Conservation (phyloP, 1,284 basidiomycete genomes). For the Vanrija sp. region DNA sequence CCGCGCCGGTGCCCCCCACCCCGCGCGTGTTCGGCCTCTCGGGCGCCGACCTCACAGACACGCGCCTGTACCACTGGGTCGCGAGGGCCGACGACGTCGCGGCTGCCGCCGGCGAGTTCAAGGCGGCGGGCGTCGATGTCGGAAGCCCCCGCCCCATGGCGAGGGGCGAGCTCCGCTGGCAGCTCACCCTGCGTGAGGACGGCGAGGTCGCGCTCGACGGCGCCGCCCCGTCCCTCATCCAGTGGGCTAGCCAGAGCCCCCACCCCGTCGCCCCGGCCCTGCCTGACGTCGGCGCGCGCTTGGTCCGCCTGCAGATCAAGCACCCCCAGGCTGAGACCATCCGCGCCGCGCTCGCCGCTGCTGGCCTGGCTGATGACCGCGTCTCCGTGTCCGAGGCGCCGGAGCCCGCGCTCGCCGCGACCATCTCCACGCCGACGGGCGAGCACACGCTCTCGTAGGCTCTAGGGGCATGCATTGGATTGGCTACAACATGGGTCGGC, state of each 20-base stretch:
- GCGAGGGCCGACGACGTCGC: conserved; percentile 1
- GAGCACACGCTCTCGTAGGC: too few relatives aligned
- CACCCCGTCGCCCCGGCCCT: conserved; percentile 3
- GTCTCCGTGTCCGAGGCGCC: neutral
- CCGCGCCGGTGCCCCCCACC: neutral
- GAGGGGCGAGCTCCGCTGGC: conserved; percentile 6
- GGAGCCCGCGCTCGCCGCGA: too few relatives aligned
- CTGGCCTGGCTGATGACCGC: neutral
- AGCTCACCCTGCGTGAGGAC: conserved; percentile 5
- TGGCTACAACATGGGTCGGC: too few relatives aligned
- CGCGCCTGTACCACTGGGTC: conserved; percentile 3
- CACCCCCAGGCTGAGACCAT: neutral
- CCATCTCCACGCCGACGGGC: too few relatives aligned
- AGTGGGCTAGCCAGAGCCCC: conserved; percentile 1
- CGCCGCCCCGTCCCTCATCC: conserved; percentile 2
- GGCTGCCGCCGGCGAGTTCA: neutral
- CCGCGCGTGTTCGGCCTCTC: conserved; percentile 6
- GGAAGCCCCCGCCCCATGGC: conserved; percentile 1
- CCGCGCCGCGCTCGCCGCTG: neutral
- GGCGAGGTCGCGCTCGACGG: conserved; percentile 5
- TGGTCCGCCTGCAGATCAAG: neutral
- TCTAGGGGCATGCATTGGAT: too few relatives aligned
- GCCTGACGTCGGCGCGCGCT: neutral
- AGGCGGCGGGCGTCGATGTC: neutral
- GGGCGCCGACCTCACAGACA: neutral